Percentiles rank a stretch among this genome's conserved stretches.
Evolutionary conservation across 495 filamentous ascomycete genomes (phyloP).

Genomic region (Penicillium lagena): DNA sequence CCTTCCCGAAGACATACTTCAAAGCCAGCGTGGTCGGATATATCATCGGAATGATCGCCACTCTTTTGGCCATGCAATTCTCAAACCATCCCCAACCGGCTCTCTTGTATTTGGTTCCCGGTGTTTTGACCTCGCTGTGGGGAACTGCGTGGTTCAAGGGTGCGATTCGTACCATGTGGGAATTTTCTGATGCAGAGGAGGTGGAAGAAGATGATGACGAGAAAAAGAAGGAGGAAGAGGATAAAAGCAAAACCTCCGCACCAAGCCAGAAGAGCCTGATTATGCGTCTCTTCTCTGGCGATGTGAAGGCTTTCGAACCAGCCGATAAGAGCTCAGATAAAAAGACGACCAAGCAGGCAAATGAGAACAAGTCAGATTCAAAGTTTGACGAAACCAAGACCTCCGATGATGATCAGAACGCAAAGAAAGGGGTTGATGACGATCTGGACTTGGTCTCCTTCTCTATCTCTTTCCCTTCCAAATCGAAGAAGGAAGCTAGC

Average conservation of each 20-base stretch:
- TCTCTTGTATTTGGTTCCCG: slow-evolving; percentile 86
- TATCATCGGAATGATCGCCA: slow-evolving; percentile 68
- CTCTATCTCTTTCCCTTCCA: slow-evolving; percentile 28
- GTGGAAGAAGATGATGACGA: slow-evolving; percentile 18
- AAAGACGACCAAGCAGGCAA: too few species aligned
- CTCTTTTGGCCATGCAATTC: slow-evolving; percentile 68
- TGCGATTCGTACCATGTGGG: slow-evolving; percentile 69
- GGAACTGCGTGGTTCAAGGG: slow-evolving; percentile 65
- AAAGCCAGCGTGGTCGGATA: slow-evolving; percentile 74
- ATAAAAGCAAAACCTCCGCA: slow-evolving; percentile 7
- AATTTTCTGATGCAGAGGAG: slow-evolving; percentile 62
- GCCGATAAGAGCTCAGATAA: not conserved
- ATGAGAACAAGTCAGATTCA: not conserved
- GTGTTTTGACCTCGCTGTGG: slow-evolving; percentile 72
- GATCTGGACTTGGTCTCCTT: slow-evolving; percentile 26
- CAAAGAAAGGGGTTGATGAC: slow-evolving; percentile 4
- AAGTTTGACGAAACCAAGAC: slow-evolving; percentile 5
- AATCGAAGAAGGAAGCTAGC: slow-evolving; percentile 5
- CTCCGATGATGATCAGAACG: slow-evolving; percentile 5
- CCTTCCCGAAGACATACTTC: slow-evolving; percentile 87
- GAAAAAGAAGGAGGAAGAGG: slow-evolving; percentile 15
- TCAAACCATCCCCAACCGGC: slow-evolving; percentile 84
- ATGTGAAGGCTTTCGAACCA: slow-evolving; percentile 4
- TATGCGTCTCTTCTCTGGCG: slow-evolving; percentile 21
- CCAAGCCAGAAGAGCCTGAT: slow-evolving; percentile 18